phyloP scores from a whole-genome alignment of 805 yeast genomes.

The Schizosaccharomyces pombe region DNA sequence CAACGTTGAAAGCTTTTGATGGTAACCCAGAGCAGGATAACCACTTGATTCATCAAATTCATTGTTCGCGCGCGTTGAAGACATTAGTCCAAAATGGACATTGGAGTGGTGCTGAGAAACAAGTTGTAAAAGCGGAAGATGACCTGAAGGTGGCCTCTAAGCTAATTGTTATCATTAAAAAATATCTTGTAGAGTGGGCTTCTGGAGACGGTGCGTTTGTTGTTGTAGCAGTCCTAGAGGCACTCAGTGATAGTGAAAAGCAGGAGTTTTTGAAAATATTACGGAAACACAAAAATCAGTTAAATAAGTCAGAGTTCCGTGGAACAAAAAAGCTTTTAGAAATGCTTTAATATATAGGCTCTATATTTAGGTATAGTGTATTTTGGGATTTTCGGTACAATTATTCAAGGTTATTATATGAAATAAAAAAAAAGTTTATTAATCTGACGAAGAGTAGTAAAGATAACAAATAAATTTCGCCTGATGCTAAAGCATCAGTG shows the following conservation, averaged over 20 bases:
- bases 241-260: neutral
- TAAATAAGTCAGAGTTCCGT: neutral
- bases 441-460: too few relatives aligned
- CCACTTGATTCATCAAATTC: conserved; percentile 43
- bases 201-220: conserved; percentile 54
- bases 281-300: neutral
- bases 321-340: neutral
- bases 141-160: conserved; percentile 30
- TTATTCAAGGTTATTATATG: too few relatives aligned
- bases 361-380: too few relatives aligned
- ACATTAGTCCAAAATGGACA: conserved; percentile 66
- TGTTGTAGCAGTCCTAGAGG: conserved; percentile 38
- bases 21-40: conserved; percentile 45
- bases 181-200: conserved; percentile 42
- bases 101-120: conserved; percentile 45
- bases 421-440: too few relatives aligned
- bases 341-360: neutral
- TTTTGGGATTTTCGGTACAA: too few relatives aligned
- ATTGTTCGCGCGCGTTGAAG: conserved; percentile 49
- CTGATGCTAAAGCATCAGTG: too few relatives aligned
- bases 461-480: too few relatives aligned
- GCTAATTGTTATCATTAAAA: conserved; percentile 29
- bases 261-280: neutral
- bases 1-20: conserved; percentile 27
- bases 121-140: conserved; percentile 22